Percentiles rank a stretch among this genome's conserved stretches.
phyloP scores from a whole-genome alignment of 2,329 filamentous ascomycete genomes.

The Clarireedia monteithiana region DNA sequence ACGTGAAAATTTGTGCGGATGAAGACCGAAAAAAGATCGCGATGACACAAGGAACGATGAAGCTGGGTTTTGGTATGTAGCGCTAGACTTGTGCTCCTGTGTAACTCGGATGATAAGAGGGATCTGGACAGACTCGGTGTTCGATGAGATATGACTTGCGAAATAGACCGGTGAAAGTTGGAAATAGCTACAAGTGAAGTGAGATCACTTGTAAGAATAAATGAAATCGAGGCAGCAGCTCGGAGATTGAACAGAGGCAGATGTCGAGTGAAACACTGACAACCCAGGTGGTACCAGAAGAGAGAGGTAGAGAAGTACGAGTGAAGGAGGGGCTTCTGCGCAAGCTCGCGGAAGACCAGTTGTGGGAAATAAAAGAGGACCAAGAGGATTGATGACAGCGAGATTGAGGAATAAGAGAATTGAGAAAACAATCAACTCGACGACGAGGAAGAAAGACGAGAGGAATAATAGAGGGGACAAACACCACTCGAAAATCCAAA shows the following conservation, averaged over 20 bases:
- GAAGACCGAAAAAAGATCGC: constrained; percentile 15
- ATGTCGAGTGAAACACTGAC: constrained; percentile 20
- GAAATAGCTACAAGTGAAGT: constrained; percentile 22
- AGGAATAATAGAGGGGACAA: constrained; percentile 25
- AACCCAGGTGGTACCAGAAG: constrained; percentile 20
- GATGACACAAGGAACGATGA: constrained; percentile 19
- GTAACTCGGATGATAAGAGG: constrained; percentile 28
- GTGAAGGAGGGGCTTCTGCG: constrained; percentile 15
- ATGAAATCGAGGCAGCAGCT: background rate
- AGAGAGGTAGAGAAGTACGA: constrained; percentile 14
- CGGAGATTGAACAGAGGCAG: constrained; percentile 9
- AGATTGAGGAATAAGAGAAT: constrained; percentile 18
- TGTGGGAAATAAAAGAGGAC: constrained; percentile 20
- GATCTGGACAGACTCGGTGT: constrained; percentile 21
- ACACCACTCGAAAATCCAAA: constrained; percentile 27
- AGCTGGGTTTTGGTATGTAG: constrained; percentile 16
- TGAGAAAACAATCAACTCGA: constrained; percentile 19
- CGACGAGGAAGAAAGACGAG: constrained; percentile 20
- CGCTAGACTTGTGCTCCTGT: constrained; percentile 19
- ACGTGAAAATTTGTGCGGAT: constrained; percentile 16
- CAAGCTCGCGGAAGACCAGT: constrained; percentile 18
- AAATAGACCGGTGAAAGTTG: constrained; percentile 23
- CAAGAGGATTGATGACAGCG: constrained; percentile 22
- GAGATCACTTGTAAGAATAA: constrained; percentile 16
- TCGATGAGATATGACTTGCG: constrained; percentile 19